These are phyloP conservation scores for Alternaria novae-zelandiae DNA, from an alignment of 2,329 filamentous ascomycete genomes.

Conservation along the genomic window DNA sequence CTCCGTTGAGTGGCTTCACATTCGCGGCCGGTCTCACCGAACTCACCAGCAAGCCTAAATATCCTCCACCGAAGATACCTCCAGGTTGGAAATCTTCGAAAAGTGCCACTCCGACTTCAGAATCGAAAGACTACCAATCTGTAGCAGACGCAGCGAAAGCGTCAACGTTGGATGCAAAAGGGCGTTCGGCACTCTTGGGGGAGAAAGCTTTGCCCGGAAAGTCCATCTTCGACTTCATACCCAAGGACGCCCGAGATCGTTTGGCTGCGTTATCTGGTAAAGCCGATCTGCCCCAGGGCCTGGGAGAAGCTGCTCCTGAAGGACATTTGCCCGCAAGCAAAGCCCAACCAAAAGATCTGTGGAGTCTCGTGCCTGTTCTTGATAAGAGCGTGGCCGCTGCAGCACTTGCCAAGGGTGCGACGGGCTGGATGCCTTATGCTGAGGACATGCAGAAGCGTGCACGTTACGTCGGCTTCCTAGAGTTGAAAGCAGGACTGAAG, in stretches of 20 bases:
- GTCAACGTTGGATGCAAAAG: conserved; percentile 75
- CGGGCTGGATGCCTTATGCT: conserved; percentile 80
- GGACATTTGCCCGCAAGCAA: conserved; percentile 69
- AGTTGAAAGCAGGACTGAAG: conserved; percentile 70
- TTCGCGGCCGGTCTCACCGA: conserved; percentile 62
- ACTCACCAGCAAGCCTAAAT: conserved; percentile 54
- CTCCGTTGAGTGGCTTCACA: conserved; percentile 81
- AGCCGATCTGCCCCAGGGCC: conserved; percentile 75
- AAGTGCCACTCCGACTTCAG: conserved; percentile 27
- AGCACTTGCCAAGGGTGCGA: conserved; percentile 57
- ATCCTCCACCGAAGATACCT: conserved; percentile 72
- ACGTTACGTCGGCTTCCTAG: conserved; percentile 84
- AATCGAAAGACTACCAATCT: conserved; percentile 60
- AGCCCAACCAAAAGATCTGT: conserved; percentile 61
- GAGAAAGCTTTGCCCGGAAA: conserved; percentile 85
- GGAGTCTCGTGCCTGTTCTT: conserved; percentile 54
- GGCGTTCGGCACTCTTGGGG: conserved; percentile 79
- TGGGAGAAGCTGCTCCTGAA: conserved; percentile 73
- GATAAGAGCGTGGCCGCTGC: conserved; percentile 52
- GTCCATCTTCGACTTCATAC: conserved; percentile 94
- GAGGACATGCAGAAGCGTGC: conserved; percentile 79
- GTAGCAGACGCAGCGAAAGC: conserved; percentile 78
- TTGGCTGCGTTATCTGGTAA: conserved; percentile 79
- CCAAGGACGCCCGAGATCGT: conserved; percentile 75
- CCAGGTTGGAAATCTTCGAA: conserved; percentile 73